Base-by-base conservation (phyloP, 176 grass and related monocot species). In the Zoysia pacifica region DNA sequence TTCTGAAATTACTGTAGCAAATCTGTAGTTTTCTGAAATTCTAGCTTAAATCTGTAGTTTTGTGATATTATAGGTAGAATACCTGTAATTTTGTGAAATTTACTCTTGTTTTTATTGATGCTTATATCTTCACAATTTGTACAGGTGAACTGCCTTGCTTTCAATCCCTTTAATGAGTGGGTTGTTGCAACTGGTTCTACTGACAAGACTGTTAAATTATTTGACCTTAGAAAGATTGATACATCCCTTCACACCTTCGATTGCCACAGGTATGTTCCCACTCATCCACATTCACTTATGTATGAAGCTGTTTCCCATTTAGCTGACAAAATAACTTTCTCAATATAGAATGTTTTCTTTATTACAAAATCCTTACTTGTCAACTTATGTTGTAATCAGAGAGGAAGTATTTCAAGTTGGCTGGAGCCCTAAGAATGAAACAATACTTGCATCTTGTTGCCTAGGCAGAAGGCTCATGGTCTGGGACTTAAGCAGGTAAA, bases 381-480 rank as follows among this genome's bases (percentile, higher is more conserved):
- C 5, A 74, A 76, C 49, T 28, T n/a, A 40, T 78, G 77, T 36
- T 92, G 54, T 80, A 66, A 72, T 78, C 62, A 99, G 96, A 81
- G 96, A 99, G 86, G 88, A 95, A 50, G 93, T 99, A 68, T 99
- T 95, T 86, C 96, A 99, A 95, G 96, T 99, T 82, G 96, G 96
- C 46, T 99, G 96, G 96, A 99, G 86, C 81, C 90, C 96, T n/a
- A 99, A 84, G 79, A 99, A 95, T 74, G 96, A 99, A 77, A 99
- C 93, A 67, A 93, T 99, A 84, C 90, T 99, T 68, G 93, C 96
- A 74, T 99, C 96, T 52, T 95, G 92, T 78, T 99, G 96, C 74
- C 88, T 91, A 20, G 96, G 96, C 18, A 93, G 96, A 75, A 93
- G 96, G 48, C 90, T 99, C 38, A 99, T 99, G 96, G 86, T 99